Conservation (phyloP, 1,284 basidiomycete genomes). For the Heliocybe sulcata region DNA sequence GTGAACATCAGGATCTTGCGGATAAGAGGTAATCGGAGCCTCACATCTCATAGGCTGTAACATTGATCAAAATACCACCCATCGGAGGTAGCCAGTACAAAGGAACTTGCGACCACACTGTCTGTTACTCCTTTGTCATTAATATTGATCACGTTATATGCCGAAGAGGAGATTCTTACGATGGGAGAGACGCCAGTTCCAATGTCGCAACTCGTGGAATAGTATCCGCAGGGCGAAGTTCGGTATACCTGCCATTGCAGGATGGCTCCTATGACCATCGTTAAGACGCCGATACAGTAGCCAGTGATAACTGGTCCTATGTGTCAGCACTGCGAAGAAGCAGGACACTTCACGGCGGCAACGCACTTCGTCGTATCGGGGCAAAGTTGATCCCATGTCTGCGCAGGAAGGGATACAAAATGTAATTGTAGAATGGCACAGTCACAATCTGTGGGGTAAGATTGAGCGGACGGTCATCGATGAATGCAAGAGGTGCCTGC, state of each 20-base stretch:
- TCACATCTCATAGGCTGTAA: background rate
- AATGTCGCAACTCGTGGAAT: slow-evolving; percentile 13
- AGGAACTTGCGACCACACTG: slow-evolving; percentile 19
- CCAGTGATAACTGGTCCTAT: slow-evolving; percentile 4
- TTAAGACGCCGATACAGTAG: slow-evolving; percentile 13
- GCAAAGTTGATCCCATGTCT: slow-evolving; percentile 61
- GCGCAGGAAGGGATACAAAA: slow-evolving; percentile 67
- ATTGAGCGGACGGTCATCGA: slow-evolving; percentile 38
- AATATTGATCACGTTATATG: background rate
- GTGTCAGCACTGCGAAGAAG: background rate
- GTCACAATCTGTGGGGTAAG: slow-evolving; percentile 70
- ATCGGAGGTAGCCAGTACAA: slow-evolving; percentile 12
- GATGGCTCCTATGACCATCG: slow-evolving; percentile 16
- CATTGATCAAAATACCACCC: background rate
- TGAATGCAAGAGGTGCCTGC: background rate
- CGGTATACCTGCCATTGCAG: slow-evolving; percentile 19
- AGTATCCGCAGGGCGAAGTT: slow-evolving; percentile 18
- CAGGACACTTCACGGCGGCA: background rate
- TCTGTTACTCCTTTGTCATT: too few relatives aligned
- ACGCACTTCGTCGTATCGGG: slow-evolving; percentile 31
- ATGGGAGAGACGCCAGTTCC: slow-evolving; percentile 12
- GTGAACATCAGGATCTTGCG: background rate
- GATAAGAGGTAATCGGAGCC: background rate
- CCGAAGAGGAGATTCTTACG: background rate
- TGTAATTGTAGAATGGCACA: slow-evolving; percentile 61